A percentile compares a stretch with the other conserved stretches of the same genome.
Evolutionary conservation across 2,329 filamentous ascomycete genomes (phyloP).

Genomic region (Fusarium kyushuense): DNA sequence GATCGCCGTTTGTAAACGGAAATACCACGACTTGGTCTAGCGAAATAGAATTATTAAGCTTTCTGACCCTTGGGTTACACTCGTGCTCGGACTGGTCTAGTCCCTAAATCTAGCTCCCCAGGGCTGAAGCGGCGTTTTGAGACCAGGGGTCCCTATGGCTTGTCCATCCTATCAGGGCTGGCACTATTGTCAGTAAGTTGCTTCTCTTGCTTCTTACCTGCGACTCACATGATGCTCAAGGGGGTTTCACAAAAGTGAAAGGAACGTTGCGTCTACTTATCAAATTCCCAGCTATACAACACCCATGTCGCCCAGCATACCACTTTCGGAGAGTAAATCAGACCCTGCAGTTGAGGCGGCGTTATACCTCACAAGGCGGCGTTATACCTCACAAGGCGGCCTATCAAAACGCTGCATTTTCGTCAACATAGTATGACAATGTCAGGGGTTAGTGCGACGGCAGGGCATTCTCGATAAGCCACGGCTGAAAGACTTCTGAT

Average conservation of each 20-base stretch:
- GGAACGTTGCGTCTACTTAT: neutral
- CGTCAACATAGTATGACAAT: neutral
- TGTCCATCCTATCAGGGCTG: neutral
- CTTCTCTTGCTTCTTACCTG: neutral
- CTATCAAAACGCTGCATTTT: slow-evolving; percentile 4
- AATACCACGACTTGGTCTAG: slow-evolving; percentile 1
- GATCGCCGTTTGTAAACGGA: slow-evolving; percentile 31
- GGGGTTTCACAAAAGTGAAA: slow-evolving; percentile 12
- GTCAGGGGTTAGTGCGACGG: slow-evolving; percentile 15
- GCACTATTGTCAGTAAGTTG: slow-evolving; percentile 15
- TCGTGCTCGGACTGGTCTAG: slow-evolving; percentile 20
- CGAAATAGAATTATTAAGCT: slow-evolving; percentile 12
- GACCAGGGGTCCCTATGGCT: slow-evolving; percentile 19
- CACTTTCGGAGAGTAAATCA: slow-evolving; percentile 19
- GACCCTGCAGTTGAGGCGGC: slow-evolving; percentile 7
- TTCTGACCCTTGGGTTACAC: slow-evolving; percentile 31
- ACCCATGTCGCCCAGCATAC: slow-evolving; percentile 25
- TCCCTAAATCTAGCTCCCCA: slow-evolving; percentile 13
- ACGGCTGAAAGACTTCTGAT: slow-evolving; percentile 16
- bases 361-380: slow-evolving; percentile 25
- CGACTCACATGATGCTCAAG: slow-evolving; percentile 10
- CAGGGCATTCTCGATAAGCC: slow-evolving; percentile 15
- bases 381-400: slow-evolving; percentile 25
- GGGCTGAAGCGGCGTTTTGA: slow-evolving; percentile 36
- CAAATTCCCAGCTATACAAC: slow-evolving; percentile 5